phyloP scores from a whole-genome alignment of 176 grass and related monocot species.

The Saccharum officinarum region DNA sequence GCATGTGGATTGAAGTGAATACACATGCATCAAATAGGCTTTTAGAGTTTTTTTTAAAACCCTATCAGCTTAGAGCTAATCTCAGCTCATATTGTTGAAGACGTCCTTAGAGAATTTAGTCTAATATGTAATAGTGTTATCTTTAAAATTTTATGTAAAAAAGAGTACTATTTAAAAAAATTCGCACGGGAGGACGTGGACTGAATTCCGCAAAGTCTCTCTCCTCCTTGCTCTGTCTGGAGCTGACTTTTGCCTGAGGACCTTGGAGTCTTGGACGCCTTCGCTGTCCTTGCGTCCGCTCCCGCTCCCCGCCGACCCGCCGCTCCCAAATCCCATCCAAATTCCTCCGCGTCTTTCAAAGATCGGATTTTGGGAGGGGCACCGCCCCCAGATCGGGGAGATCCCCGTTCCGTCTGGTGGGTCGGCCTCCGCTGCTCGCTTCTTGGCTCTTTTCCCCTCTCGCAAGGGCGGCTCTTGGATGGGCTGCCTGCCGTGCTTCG shows the following conservation, averaged over 20 bases:
- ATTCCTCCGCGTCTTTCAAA: slow-evolving; percentile 21
- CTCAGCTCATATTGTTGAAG: no score
- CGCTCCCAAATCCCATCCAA: slow-evolving; percentile 47
- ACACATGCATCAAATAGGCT: no score
- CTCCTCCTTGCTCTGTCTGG: not conserved
- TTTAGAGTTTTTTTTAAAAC: no score
- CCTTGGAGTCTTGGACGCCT: not conserved
- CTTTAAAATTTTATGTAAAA: no score
- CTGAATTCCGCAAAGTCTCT: not conserved
- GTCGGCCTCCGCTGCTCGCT: slow-evolving; percentile 32
- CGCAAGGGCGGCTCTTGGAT: slow-evolving; percentile 49
- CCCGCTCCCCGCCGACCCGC: slow-evolving; percentile 33
- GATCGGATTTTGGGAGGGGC: slow-evolving; percentile 37
- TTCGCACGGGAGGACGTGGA: not conserved
- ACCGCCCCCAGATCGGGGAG: slow-evolving; percentile 53
- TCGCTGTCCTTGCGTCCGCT: not conserved
- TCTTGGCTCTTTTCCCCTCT: slow-evolving; percentile 17
- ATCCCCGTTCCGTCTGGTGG: slow-evolving; percentile 48
- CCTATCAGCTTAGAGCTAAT: no score
- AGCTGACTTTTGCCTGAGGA: slow-evolving; percentile 62
- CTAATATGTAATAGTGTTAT: no score
- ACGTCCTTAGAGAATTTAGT: no score
- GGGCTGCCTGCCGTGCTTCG: slow-evolving; percentile 85
- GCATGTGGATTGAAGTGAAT: no score
- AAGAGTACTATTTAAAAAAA: not conserved